These are phyloP conservation scores for Debaryomyces nepalensis DNA, from an alignment of 1,139 yeast species.

Conservation along the genomic window DNA sequence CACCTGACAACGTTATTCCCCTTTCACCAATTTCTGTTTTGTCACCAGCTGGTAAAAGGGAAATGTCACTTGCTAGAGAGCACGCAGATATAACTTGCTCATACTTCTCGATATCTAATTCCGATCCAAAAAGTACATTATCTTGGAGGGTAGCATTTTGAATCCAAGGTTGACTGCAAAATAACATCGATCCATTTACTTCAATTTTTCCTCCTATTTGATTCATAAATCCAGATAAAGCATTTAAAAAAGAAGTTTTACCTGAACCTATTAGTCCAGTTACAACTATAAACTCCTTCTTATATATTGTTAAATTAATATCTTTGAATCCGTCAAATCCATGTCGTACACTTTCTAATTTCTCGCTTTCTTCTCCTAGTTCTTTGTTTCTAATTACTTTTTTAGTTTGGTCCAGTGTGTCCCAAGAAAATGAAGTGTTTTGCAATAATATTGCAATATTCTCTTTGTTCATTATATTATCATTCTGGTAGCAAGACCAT, in stretches of 20 bases:
- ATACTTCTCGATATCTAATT: constrained; percentile 31
- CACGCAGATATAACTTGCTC: constrained; percentile 38
- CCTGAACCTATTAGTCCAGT: constrained; percentile 79
- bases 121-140: constrained; percentile 41
- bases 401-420: constrained; percentile 39
- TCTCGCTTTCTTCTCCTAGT: constrained; percentile 11
- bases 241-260: constrained; percentile 64
- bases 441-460: constrained; percentile 49
- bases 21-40: constrained; percentile 53
- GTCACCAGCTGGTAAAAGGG: constrained; percentile 48
- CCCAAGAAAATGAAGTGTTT: constrained; percentile 73
- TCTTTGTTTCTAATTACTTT: constrained; percentile 16
- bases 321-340: constrained; percentile 20
- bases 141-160: constrained; percentile 49
- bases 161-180: constrained; percentile 59
- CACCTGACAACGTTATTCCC: constrained; percentile 54
- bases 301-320: constrained; percentile 25
- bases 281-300: constrained; percentile 69
- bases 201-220: constrained; percentile 43
- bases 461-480: constrained; percentile 24
- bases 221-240: constrained; percentile 62
- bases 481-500: constrained; percentile 29
- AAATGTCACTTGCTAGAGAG: constrained; percentile 42
- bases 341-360: constrained; percentile 14
- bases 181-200: constrained; percentile 42